Base-by-base conservation (phyloP, 2,329 filamentous ascomycete species). In the Fusarium heterosporum region DNA sequence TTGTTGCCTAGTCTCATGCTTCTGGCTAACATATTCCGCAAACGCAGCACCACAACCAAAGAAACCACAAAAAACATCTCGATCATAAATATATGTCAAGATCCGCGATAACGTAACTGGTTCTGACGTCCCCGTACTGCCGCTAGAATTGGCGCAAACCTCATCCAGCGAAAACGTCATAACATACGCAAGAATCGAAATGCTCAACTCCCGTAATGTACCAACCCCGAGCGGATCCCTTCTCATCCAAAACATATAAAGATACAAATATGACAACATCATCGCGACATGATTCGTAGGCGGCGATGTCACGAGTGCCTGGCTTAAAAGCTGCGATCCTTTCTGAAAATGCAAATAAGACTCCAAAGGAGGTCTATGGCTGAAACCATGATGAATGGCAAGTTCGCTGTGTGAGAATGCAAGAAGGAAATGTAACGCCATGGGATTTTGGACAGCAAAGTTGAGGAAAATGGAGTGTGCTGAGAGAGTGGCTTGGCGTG, bases 401-500 rank as follows among this genome's bases (percentile, higher is more conserved):
- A 60, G 10, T 10, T 60, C 57, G n/a, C 43, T 52, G 2, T 60
- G 57, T 3, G 57, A 60, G 25, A 60, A 60, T 0, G 57, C 57
- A 0, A 60, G 45, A 4, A 60, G 45, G 4, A 60, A 60, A 5
- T 60, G 57, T 0, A 60, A 2, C 2, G 57, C 57, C 57, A 60
- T 60, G 3, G 57, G 55, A 2, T 52, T 60, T 2, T 60, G 55
- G 1, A 60, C 55, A 0, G 57, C 57, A 16, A 60, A 60, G 39
- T 59, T 60, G 43, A 60, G 57, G 2, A 60, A 60, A 14, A 60
- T 43, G n/a, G 55, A 60, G 14, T 60, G 57, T 1, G 57, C 48
- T 8, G 57, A 60, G 1, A 60, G 8, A 14, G 57, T 28, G 6
- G 57, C 57, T 14, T 28, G 51, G 22, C 54, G 57, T 0, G 57